Conservation (phyloP, 257 asterid genomes). For the Ligustrum vulgare region DNA sequence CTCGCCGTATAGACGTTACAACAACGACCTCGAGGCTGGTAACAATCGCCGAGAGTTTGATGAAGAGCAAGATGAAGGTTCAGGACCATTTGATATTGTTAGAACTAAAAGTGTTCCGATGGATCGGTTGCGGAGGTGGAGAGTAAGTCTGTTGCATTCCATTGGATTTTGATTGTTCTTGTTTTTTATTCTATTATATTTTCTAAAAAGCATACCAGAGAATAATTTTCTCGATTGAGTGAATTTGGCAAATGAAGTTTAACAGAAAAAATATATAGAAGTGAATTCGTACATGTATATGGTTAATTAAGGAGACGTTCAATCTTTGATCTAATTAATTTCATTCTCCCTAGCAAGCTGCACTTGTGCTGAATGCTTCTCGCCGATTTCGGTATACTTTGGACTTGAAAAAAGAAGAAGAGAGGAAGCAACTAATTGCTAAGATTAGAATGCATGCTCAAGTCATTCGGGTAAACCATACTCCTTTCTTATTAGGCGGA, state of each 20-base stretch:
- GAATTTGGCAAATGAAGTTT: neutral
- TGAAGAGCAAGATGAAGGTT: slow-evolving; percentile 48
- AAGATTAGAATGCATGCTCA: slow-evolving; percentile 93
- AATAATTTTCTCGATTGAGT: neutral
- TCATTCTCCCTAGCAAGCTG: slow-evolving; percentile 77
- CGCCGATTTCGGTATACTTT: slow-evolving; percentile 89
- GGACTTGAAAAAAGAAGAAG: slow-evolving; percentile 93
- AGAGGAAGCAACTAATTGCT: slow-evolving; percentile 71
- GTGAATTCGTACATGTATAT: neutral
- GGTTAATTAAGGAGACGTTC: neutral
- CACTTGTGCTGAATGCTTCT: slow-evolving; percentile 90
- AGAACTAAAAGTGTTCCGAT: slow-evolving; percentile 83
- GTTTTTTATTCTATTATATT: neutral
- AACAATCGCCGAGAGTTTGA: slow-evolving; percentile 24
- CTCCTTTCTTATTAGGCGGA: slow-evolving; percentile 14
- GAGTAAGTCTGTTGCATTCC: slow-evolving; percentile 51
- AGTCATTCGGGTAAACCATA: slow-evolving; percentile 77
- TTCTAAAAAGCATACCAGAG: neutral
- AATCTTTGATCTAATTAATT: neutral
- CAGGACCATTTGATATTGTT: slow-evolving; percentile 71
- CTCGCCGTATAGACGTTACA: slow-evolving; percentile 69
- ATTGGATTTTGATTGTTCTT: neutral
- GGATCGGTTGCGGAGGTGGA: slow-evolving; percentile 76
- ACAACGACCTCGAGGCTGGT: slow-evolving; percentile 64
- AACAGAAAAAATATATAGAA: neutral